These are phyloP conservation scores for Podospora pseudoanserina DNA, from an alignment of 495 filamentous ascomycete genomes.

Conservation along the genomic window DNA sequence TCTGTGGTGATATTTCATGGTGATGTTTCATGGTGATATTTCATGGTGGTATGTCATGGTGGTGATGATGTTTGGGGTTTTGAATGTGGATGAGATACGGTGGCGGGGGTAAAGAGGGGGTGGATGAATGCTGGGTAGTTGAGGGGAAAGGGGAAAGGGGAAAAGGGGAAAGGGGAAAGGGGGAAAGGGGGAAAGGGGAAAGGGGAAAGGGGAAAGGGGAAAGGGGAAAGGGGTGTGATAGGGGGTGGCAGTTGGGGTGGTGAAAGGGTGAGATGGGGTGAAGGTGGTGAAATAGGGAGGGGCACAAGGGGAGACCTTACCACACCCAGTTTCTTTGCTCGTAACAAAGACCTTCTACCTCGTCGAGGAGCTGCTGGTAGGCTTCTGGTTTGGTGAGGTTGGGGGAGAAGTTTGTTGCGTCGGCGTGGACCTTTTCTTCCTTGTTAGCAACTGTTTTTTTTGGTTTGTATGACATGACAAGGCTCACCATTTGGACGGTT, in stretches of 20 bases:
- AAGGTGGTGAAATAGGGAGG: background rate
- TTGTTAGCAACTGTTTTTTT: background rate
- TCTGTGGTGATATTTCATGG: too few species aligned
- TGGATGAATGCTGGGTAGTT: too few species aligned
- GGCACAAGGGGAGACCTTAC: background rate
- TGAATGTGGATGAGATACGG: too few species aligned
- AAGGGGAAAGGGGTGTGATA: background rate
- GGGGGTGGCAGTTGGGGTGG: too few species aligned
- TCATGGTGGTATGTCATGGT: too few species aligned
- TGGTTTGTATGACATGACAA: background rate
- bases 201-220: too few species aligned
- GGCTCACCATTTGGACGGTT: background rate
- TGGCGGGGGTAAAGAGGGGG: too few species aligned
- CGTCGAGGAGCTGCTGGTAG: constrained; percentile 69
- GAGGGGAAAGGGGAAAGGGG: too few species aligned
- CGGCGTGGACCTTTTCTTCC: constrained; percentile 70
- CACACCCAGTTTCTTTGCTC: constrained; percentile 87
- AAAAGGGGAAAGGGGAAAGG: too few species aligned
- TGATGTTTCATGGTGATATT: too few species aligned
- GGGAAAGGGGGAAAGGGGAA: background rate
- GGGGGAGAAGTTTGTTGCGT: constrained; percentile 69
- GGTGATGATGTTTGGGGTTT: too few species aligned
- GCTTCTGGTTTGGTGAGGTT: constrained; percentile 68
- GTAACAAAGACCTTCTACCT: constrained; percentile 66
- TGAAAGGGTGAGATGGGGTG: background rate